Base-by-base conservation (phyloP, 768 basidiomycete species). In the Russula griseocarnosa region DNA sequence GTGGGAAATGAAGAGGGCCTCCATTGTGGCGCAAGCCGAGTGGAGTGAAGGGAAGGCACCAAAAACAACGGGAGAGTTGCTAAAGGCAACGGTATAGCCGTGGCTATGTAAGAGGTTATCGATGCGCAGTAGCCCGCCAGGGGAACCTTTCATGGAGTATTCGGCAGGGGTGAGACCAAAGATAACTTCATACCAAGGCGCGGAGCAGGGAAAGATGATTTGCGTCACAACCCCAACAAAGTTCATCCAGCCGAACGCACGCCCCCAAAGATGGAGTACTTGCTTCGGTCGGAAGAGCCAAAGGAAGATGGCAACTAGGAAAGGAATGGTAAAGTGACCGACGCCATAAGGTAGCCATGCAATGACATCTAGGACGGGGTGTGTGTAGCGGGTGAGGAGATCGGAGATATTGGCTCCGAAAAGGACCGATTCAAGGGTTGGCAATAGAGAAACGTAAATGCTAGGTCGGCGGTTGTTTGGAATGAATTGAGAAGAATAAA, bases 281-380 rank as follows among this genome's bases (percentile, higher is more conserved):
- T 87, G 84, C 62, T 87, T 87, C 2, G 88, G 82, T 20, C 92
- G 87, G 78, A 97, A 94, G 42, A 96, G 83, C 92, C 94, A 98
- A 2, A 96, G 73, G 70, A 92, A 81, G 38, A 87, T 81, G 32
- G 91, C 93, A 54, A 98, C 84, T 64, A 96, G 76, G 74, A 97
- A 90, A 0, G 97, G 97, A 63, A 90, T 73, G 50, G 80, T 79
- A 75, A 96, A 99, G 75, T 99, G 97, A 20, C 86, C 79, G 53
- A 98, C 83, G n/a, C 97, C 97, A 70, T 99, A 99, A 0, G 97
- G 95, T 0, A 98, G 72, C 97, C 96, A 98, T 0, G 96, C 95
- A 49, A 97, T 71, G 70, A 98, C 83, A 73, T 98, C 96, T 65
- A 99, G 85, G 49, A 92, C 69, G 18, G 94, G 91, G 72, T 96